Evolutionary conservation across 1,139 yeast species (phyloP), one percentile per base, ranked within the genome.

Genomic region (Nakaseomyces sp.): DNA sequence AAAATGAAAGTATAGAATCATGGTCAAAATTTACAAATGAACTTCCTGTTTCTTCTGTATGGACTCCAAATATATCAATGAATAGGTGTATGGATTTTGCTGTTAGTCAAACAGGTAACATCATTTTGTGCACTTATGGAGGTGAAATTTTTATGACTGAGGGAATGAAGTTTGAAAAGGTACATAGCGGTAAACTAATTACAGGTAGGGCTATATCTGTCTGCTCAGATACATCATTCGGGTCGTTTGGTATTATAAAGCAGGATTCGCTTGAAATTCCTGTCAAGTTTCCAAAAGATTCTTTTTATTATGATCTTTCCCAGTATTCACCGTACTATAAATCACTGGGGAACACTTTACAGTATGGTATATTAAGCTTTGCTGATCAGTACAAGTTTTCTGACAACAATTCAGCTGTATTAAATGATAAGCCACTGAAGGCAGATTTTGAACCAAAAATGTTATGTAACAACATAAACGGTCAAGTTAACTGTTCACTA

Each of bases 241-340:
- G 77, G 0, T 79, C 87, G 0, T 86, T 85, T 67, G 81, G 79
- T 1, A 77, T 82, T 41, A 65, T 86, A 7, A 71, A 84, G 51
- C 82, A 80, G 51, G 93, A 83, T 43, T 61, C 72, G 12, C 80
- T 76, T 49, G 55, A 65, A 17, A 57, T 81, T 3, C 83, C 85
- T 0, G 64, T 77, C 26, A 60, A 71, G 41, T 55, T 79, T 10
- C 61, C 63, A 6, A 64, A 67, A 44, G 74, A 76, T 52, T 64
- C 68, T 18, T 68, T 77, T 38, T 51, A 67, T 8, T 52, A 58
- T 24, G 84, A 81, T 52, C 66, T 81, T 50, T 69, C 68, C 6
- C 65, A 63, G 40, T 64, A 79, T 38, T 78, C 84, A 19, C 74
- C 77, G 0, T 44, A 33, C n/a, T 35, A 35, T 17, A 7, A 35